Percentiles rank a stretch among this genome's conserved stretches.
These are phyloP conservation scores for Boletus huronensis DNA, from an alignment of 768 basidiomycete species.

Conservation along the genomic window DNA sequence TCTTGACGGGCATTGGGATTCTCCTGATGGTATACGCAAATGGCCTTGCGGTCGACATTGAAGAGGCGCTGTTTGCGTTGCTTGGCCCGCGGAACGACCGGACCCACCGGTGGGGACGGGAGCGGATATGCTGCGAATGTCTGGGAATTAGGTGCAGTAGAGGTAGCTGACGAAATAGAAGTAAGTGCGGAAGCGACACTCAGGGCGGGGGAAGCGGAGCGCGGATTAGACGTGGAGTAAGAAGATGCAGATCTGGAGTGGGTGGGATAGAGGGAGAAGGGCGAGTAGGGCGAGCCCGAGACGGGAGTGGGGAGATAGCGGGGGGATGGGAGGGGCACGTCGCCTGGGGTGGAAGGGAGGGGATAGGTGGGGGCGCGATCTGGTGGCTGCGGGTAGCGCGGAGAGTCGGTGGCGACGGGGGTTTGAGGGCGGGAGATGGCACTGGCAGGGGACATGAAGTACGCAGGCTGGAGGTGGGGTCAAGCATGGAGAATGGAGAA, in stretches of 20 bases:
- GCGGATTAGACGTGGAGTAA: slow-evolving; percentile 44
- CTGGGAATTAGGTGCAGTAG: slow-evolving; percentile 30
- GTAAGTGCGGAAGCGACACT: slow-evolving; percentile 55
- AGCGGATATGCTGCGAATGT: slow-evolving; percentile 30
- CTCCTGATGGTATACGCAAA: slow-evolving; percentile 63
- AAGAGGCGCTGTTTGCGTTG: slow-evolving; percentile 72
- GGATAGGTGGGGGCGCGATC: slow-evolving; percentile 34
- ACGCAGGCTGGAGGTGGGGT: slow-evolving; percentile 26
- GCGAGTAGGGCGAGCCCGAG: slow-evolving; percentile 44
- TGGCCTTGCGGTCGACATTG: slow-evolving; percentile 69
- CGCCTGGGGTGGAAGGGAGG: slow-evolving; percentile 15
- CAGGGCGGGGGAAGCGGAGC: slow-evolving; percentile 59
- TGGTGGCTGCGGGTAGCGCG: slow-evolving; percentile 28
- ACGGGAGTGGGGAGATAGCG: slow-evolving; percentile 46
- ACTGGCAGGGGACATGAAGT: slow-evolving; percentile 36
- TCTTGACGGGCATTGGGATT: slow-evolving; percentile 76
- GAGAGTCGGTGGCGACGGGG: slow-evolving; percentile 33
- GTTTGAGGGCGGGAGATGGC: slow-evolving; percentile 40
- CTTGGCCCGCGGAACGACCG: slow-evolving; percentile 39
- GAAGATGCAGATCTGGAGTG: slow-evolving; percentile 47
- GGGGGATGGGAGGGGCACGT: slow-evolving; percentile 36
- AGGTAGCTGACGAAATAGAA: slow-evolving; percentile 44
- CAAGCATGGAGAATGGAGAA: neutral
- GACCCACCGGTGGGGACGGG: slow-evolving; percentile 26
- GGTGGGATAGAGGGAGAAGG: slow-evolving; percentile 40